Conservation (phyloP, 352 stramenopile genomes). For the Aphanomyces invadans region DNA sequence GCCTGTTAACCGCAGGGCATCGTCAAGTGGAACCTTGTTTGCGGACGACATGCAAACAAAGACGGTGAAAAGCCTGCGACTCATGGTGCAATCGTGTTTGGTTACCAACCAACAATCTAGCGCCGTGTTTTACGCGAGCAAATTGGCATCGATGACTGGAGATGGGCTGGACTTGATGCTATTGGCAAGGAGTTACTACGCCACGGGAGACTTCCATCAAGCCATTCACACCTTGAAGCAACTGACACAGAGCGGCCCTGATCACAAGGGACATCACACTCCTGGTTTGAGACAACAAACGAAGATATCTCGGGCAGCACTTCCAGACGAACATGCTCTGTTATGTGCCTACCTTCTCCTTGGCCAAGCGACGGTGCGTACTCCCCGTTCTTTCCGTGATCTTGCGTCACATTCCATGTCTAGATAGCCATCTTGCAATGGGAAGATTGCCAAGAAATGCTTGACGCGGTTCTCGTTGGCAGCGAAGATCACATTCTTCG, state of each 20-base stretch:
- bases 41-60: slow-evolving; percentile 73
- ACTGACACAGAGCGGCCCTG: too few relatives aligned
- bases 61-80: slow-evolving; percentile 32
- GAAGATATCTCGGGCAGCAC: not conserved
- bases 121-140: slow-evolving; percentile 22
- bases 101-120: slow-evolving; percentile 16
- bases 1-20: slow-evolving; percentile 37
- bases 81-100: slow-evolving; percentile 11
- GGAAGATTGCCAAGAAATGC: slow-evolving; percentile 69
- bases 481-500: slow-evolving; percentile 42
- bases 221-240: slow-evolving; percentile 67
- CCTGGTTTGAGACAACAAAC: not conserved
- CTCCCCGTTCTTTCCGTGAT: not conserved
- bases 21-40: slow-evolving; percentile 34
- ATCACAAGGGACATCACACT: too few relatives aligned
- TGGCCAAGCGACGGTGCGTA: slow-evolving; percentile 56
- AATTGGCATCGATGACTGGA: slow-evolving; percentile 45
- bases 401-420: not conserved
- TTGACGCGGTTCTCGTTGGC: slow-evolving; percentile 52
- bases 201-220: slow-evolving; percentile 60
- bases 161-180: slow-evolving; percentile 53
- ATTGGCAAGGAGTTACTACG: slow-evolving; percentile 67
- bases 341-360: slow-evolving; percentile 51
- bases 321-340: slow-evolving; percentile 26
- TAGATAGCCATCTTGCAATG: slow-evolving; percentile 56